phyloP scores from a whole-genome alignment of 2,329 filamentous ascomycete species.

The Aspergillus eucalypticola region DNA sequence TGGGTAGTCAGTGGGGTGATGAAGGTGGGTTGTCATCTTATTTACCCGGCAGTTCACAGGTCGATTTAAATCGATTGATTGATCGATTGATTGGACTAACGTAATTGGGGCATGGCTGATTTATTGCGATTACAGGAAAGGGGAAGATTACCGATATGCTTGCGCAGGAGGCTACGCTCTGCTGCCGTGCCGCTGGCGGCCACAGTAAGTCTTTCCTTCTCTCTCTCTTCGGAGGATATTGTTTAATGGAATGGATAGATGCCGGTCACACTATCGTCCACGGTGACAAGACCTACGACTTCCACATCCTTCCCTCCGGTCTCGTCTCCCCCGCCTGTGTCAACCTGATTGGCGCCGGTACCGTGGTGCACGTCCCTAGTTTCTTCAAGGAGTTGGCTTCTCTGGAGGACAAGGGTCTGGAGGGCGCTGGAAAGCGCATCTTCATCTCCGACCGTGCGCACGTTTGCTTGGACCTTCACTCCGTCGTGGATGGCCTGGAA shows the following conservation, averaged over 20 bases:
- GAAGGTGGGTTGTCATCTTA: constrained; percentile 36
- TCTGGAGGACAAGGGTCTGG: constrained; percentile 47
- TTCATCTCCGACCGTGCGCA: constrained; percentile 51
- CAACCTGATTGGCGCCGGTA: constrained; percentile 51
- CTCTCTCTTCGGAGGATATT: not conserved
- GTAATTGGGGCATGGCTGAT: constrained; percentile 5
- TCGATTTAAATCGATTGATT: too few relatives aligned
- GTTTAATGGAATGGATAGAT: constrained; percentile 26
- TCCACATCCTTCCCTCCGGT: constrained; percentile 51
- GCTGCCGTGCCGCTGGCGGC: constrained; percentile 49
- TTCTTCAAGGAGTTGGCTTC: constrained; percentile 51
- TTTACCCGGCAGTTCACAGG: too few relatives aligned
- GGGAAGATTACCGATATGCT: constrained; percentile 52
- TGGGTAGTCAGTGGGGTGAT: constrained; percentile 52
- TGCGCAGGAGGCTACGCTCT: constrained; percentile 46
- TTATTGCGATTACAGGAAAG: constrained; percentile 36
- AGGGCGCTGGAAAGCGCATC: constrained; percentile 43
- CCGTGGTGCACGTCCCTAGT: constrained; percentile 49
- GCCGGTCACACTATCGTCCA: constrained; percentile 53
- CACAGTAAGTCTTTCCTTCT: constrained; percentile 39
- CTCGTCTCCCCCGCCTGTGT: constrained; percentile 47
- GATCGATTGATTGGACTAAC: constrained; percentile 5
- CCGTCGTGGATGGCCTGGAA: constrained; percentile 48
- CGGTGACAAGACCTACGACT: constrained; percentile 49
- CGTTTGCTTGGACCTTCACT: constrained; percentile 48